phyloP scores from a whole-genome alignment of 352 stramenopile species.

The Phytophthora constricta region DNA sequence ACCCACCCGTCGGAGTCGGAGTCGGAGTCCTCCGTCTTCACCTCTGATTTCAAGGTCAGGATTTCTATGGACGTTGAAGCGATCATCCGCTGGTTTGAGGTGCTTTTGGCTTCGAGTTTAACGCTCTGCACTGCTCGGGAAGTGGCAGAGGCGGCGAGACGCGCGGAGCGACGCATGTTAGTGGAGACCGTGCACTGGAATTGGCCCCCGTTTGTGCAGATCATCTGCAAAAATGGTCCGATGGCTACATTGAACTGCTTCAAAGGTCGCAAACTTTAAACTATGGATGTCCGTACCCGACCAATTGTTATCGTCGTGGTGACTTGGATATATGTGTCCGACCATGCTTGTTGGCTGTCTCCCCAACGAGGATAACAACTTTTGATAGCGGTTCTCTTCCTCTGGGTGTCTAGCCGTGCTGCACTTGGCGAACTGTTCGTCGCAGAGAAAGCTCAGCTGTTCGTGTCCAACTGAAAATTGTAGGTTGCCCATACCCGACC shows the following conservation, averaged over 20 bases:
- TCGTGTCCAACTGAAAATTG: too few relatives aligned
- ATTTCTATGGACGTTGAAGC: conserved; percentile 17
- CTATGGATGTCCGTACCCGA: too few relatives aligned
- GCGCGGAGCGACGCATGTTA: conserved; percentile 37
- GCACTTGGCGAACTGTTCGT: too few relatives aligned
- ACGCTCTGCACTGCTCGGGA: conserved; percentile 1
- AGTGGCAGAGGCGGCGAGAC: conserved; percentile 14
- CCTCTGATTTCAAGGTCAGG: conserved; percentile 1
- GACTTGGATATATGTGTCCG: too few relatives aligned
- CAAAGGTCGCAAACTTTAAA: too few relatives aligned
- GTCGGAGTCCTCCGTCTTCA: conserved; percentile 24
- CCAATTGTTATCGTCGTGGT: too few relatives aligned
- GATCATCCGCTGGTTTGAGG: neutral
- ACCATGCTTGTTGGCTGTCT: too few relatives aligned
- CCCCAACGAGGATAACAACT: too few relatives aligned
- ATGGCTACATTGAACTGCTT: neutral
- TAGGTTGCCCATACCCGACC: too few relatives aligned
- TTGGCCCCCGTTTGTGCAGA: neutral
- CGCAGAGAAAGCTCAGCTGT: too few relatives aligned
- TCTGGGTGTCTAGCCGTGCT: too few relatives aligned
- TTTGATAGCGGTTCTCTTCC: too few relatives aligned
- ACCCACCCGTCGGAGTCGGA: conserved; percentile 39
- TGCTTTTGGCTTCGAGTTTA: conserved; percentile 5
- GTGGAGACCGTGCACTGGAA: conserved; percentile 4
- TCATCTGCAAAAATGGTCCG: neutral